phyloP scores from a whole-genome alignment of 257 asterid species.

The Oldenlandia corymbosa region DNA sequence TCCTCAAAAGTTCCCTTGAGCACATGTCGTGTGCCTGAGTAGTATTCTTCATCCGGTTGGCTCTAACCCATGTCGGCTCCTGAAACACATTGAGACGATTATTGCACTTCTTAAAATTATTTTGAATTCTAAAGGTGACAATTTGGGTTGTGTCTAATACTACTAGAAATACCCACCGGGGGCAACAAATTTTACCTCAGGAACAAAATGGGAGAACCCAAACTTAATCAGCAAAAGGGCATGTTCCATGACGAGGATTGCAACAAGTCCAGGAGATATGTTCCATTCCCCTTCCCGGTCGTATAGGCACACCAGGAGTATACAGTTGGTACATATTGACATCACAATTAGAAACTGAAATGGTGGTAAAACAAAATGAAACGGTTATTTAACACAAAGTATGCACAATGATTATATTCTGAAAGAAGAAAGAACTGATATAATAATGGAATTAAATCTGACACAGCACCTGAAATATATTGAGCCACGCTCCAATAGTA shows the following conservation, averaged over 20 bases:
- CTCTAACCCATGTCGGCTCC: constrained; percentile 96
- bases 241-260: constrained; percentile 86
- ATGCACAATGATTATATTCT: neutral
- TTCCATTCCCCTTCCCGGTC: constrained; percentile 82
- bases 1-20: constrained; percentile 67
- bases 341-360: constrained; percentile 77
- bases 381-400: too few relatives aligned
- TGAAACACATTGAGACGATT: constrained; percentile 16
- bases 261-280: constrained; percentile 88
- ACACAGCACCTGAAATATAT: constrained; percentile 71
- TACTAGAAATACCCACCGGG: too few relatives aligned
- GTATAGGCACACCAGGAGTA: constrained; percentile 71
- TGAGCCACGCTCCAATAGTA: constrained; percentile 93
- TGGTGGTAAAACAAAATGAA: too few relatives aligned
- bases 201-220: constrained; percentile 80
- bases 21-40: constrained; percentile 76
- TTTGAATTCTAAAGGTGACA: neutral
- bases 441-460: too few relatives aligned
- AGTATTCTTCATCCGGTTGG: constrained; percentile 66
- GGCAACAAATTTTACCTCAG: constrained; percentile 78
- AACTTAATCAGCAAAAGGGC: constrained; percentile 70
- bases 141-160: neutral
- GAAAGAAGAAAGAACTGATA: constrained; percentile 4
- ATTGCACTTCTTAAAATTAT: neutral
- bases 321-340: constrained; percentile 86